phyloP scores from a whole-genome alignment of 768 basidiomycete species.

The Phallus indusiatus region DNA sequence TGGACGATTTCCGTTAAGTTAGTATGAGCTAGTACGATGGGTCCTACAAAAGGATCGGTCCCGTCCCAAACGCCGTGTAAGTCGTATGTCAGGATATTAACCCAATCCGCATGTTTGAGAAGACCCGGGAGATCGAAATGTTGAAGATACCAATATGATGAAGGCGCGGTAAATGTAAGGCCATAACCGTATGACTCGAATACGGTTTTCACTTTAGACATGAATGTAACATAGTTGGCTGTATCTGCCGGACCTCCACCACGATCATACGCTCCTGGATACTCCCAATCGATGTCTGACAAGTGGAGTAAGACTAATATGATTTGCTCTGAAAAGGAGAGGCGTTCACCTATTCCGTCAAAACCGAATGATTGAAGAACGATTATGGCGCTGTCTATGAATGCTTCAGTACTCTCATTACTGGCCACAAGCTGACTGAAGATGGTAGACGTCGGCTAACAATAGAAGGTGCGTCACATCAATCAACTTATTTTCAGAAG shows the following conservation, averaged over 20 bases:
- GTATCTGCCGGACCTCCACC: slow-evolving; percentile 7
- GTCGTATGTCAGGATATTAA: slow-evolving; percentile 10
- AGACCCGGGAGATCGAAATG: slow-evolving; percentile 8
- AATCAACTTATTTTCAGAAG: neutral
- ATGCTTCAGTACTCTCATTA: neutral
- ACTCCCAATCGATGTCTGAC: slow-evolving; percentile 5
- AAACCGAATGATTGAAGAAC: neutral
- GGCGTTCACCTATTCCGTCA: slow-evolving; percentile 5
- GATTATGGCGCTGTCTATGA: neutral
- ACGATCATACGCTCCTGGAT: slow-evolving; percentile 8
- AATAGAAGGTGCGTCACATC: neutral
- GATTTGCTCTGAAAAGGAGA: too few species aligned
- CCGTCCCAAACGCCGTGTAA: slow-evolving; percentile 10
- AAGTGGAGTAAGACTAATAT: neutral
- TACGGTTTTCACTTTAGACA: neutral
- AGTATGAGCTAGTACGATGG: neutral
- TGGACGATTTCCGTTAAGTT: slow-evolving; percentile 1
- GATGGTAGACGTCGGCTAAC: neutral
- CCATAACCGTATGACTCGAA: neutral
- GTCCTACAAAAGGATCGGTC: slow-evolving; percentile 1
- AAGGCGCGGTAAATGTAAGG: slow-evolving; percentile 8
- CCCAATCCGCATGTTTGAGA: slow-evolving; percentile 5
- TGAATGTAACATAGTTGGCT: slow-evolving; percentile 6
- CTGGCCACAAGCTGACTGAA: neutral
- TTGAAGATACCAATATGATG: slow-evolving; percentile 11